Evolutionary conservation across 2,329 filamentous ascomycete genomes (phyloP).

Genomic region (Aaosphaeria pasadenensis): DNA sequence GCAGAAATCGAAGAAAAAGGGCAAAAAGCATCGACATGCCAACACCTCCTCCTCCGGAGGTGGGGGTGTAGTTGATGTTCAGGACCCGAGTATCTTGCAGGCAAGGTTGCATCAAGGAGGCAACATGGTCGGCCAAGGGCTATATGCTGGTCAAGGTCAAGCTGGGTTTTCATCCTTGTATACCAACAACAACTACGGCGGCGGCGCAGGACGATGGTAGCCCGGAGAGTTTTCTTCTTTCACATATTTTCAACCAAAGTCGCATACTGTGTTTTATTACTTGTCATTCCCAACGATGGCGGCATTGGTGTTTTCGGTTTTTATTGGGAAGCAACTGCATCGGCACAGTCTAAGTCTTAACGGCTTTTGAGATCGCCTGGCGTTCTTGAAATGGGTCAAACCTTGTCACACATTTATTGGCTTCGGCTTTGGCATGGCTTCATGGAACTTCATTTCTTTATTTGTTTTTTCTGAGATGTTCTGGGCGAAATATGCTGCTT

Average conservation of each 20-base stretch:
- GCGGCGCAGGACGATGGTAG: slow-evolving; percentile 38
- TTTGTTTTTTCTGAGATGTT: slow-evolving; percentile 19
- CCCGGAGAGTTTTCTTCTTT: slow-evolving; percentile 23
- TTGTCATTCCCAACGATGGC: slow-evolving; percentile 21
- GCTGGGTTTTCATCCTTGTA: slow-evolving; percentile 95
- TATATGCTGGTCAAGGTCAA: slow-evolving; percentile 83
- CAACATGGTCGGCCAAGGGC: slow-evolving; percentile 76
- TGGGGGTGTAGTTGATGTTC: slow-evolving; percentile 99
- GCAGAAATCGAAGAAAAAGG: slow-evolving; percentile 99
- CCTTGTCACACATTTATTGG: slow-evolving; percentile 17
- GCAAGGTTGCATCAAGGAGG: slow-evolving; percentile 91
- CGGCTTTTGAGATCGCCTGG: slow-evolving; percentile 33
- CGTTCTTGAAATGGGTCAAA: slow-evolving; percentile 33
- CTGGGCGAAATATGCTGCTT: slow-evolving; percentile 33
- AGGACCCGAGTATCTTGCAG: slow-evolving; percentile 99
- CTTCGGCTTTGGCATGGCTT: slow-evolving; percentile 30
- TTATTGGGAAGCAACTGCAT: slow-evolving; percentile 31
- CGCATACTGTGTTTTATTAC: slow-evolving; percentile 31
- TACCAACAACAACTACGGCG: slow-evolving; percentile 52
- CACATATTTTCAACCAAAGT: slow-evolving; percentile 25
- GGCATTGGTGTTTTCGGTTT: slow-evolving; percentile 15
- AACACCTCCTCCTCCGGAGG: slow-evolving; percentile 99
- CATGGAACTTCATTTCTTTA: slow-evolving; percentile 31
- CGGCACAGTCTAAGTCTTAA: slow-evolving; percentile 27
- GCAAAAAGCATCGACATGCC: slow-evolving; percentile 99